Evolutionary conservation across 2,329 filamentous ascomycete genomes (phyloP), one percentile per base, ranked within the genome.

Genomic region (Aspergillus sp.): DNA sequence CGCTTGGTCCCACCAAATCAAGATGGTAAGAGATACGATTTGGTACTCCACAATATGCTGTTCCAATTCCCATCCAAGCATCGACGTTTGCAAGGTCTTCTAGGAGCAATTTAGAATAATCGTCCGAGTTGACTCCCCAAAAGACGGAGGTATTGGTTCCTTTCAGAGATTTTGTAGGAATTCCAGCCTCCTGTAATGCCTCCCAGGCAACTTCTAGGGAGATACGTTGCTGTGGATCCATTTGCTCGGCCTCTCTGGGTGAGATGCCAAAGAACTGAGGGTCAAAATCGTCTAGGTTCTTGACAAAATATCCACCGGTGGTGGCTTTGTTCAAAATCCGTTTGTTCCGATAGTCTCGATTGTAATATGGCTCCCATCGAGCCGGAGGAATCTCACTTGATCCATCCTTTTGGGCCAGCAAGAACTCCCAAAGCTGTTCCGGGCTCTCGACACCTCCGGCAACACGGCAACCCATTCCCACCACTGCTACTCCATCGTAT

Each of bases 1-100:
- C 40, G 30, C 51, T 56, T 2, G 50, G 54, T 1, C 61, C 61
- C 32, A 45, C 50, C 32, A 58, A 27, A 26, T 60, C 45, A 19
- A 58, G 36, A 11, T 59, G 54, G 27, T 59, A 52, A 1, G 48
- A 54, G 26, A 61, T 56, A 6, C 55, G 50, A 28, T 57, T 55
- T 1, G 51, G 58, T 41, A 71, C 52, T 5, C 65, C 65, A 37
- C 61, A 64, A 27, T 56, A 61, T 1, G 65, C 62, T 0, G 66
- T 71, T 0, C 69, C 68, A 36, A 69, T 67, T 2, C 65, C 67
- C 61, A 65, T 68, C 56, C 59, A 67, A 0, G 67, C 58, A 12
- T 66, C 62, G 11, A 70, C 56, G 10, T 60, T 56, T 0, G 60
- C 58, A 4, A 69, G 41, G 42, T 71, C 68, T 43, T 70, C 66